Conservation (phyloP, 768 basidiomycete species). For the Dioszegia crocea region DNA sequence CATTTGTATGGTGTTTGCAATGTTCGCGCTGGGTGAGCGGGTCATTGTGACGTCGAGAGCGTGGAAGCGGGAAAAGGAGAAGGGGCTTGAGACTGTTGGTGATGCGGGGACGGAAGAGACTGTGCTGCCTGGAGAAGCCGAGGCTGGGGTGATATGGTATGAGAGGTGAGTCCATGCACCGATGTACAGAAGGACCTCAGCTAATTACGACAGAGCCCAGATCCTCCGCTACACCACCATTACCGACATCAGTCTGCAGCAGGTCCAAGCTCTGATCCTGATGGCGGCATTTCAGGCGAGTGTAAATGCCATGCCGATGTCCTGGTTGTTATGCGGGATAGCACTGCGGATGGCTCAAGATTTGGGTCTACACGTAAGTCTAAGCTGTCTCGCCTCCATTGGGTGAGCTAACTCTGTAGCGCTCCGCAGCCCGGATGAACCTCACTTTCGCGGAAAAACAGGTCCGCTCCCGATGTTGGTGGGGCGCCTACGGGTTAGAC, state of each 20-base stretch:
- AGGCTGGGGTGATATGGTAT: conserved; percentile 43
- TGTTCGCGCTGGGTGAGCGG: conserved; percentile 82
- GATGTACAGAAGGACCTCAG: neutral
- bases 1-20: conserved; percentile 74
- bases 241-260: conserved; percentile 73
- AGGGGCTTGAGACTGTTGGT: conserved; percentile 50
- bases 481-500: conserved; percentile 80
- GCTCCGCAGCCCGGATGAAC: conserved; percentile 70
- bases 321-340: conserved; percentile 88
- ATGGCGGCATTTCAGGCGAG: conserved; percentile 85
- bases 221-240: conserved; percentile 89
- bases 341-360: conserved; percentile 86
- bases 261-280: conserved; percentile 84
- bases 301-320: conserved; percentile 87
- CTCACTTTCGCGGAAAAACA: conserved; percentile 77
- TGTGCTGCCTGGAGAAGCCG: conserved; percentile 45
- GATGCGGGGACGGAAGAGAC: conserved; percentile 61
- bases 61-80: conserved; percentile 39
- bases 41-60: conserved; percentile 55
- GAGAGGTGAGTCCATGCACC: conserved; percentile 28
- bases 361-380: conserved; percentile 79
- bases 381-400: neutral
- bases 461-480: conserved; percentile 86
- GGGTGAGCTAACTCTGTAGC: conserved; percentile 53
- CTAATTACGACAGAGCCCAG: conserved; percentile 60